Conservation (phyloP, 306 rosid species). For the Begonia peltatifolia region DNA sequence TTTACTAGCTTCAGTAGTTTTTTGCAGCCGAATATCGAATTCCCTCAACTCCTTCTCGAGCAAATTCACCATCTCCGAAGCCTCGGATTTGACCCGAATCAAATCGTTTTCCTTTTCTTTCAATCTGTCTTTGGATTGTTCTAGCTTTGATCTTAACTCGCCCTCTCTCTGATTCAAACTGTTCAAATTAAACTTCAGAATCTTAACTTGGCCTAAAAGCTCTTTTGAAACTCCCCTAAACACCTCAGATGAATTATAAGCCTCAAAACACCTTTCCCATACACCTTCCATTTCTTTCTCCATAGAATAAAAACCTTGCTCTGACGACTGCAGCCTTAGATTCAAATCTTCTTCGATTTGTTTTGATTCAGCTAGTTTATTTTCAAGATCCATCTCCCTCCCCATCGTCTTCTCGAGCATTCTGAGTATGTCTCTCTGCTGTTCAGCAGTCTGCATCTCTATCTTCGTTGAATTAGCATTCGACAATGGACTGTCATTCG, state of each 20-base stretch:
- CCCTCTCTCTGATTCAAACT: slow-evolving; percentile 42
- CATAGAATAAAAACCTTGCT: slow-evolving; percentile 27
- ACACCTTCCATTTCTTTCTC: slow-evolving; percentile 50
- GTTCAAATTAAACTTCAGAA: slow-evolving; percentile 53
- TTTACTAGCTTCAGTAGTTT: no score
- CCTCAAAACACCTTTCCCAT: slow-evolving; percentile 51
- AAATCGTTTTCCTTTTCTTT: slow-evolving; percentile 22
- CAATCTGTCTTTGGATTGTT: slow-evolving; percentile 22
- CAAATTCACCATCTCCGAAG: slow-evolving; percentile 27
- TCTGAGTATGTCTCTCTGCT: slow-evolving; percentile 55
- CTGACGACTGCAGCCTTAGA: slow-evolving; percentile 25
- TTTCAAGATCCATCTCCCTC: slow-evolving; percentile 72
- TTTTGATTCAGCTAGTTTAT: slow-evolving; percentile 34
- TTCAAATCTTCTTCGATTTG: slow-evolving; percentile 36
- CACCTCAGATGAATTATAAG: slow-evolving; percentile 40
- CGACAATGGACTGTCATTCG: slow-evolving; percentile 28
- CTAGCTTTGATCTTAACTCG: slow-evolving; percentile 43
- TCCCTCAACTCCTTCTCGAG: slow-evolving; percentile 29
- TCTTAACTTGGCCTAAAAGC: slow-evolving; percentile 43
- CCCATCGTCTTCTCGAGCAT: slow-evolving; percentile 71
- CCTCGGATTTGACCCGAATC: slow-evolving; percentile 21
- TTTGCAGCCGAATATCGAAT: no score
- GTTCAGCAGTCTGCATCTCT: slow-evolving; percentile 52
- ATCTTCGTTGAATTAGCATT: slow-evolving; percentile 18
- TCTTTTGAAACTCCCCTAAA: slow-evolving; percentile 59